Evolutionary conservation across 2,329 filamentous ascomycete genomes (phyloP), one percentile per base, ranked within the genome.

Genomic region (Pyricularia sp.): DNA sequence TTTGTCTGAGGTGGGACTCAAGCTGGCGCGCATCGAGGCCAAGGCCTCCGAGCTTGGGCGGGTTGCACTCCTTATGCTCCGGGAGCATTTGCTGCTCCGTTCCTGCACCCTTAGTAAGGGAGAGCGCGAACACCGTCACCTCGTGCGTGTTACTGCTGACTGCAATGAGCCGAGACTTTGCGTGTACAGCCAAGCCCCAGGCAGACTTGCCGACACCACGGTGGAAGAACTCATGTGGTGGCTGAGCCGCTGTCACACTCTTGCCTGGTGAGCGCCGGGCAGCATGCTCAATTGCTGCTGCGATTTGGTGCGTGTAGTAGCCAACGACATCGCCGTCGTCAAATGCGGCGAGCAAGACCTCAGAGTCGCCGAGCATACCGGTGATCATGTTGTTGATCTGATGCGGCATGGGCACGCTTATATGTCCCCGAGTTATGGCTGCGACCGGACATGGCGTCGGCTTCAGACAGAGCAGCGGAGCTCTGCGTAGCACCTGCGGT

Each of bases 121-220:
- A 82, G 71, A 83, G 81, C 0, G 83, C 83, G 73, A 87, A 88
- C 0, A 88, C 81, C 0, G 81, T 84, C 7, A 85, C 78, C 71
- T 85, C 83, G 67, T 76, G 75, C 4, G 84, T 86, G 76, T 99
- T 99, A 0, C 92, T 89, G 73, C 91, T 92, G 58, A 96, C 90
- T 0, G 94, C 95, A 71, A 99, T 90, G 71, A 97, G 81, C 0
- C 94, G 88, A n/a, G 92, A 92, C 71, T 89, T 81, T 79, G 87
- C 85, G 77, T 98, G 94, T 12, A 97, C 85, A 9, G 93, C 90
- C 65, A 97, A 79, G 0, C 94, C 95, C 95, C 95, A 99, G 2
- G 94, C 94, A 70, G 92, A 94, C 28, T 79, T 81, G 1, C 87
- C 86, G 2, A 97, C 93, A 75, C 91, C 93, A 55, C 91, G 86